Evolutionary conservation across 2,329 filamentous ascomycete species (phyloP), one percentile per base, ranked within the genome.

Genomic region (Arthrobotrys entomopaga): DNA sequence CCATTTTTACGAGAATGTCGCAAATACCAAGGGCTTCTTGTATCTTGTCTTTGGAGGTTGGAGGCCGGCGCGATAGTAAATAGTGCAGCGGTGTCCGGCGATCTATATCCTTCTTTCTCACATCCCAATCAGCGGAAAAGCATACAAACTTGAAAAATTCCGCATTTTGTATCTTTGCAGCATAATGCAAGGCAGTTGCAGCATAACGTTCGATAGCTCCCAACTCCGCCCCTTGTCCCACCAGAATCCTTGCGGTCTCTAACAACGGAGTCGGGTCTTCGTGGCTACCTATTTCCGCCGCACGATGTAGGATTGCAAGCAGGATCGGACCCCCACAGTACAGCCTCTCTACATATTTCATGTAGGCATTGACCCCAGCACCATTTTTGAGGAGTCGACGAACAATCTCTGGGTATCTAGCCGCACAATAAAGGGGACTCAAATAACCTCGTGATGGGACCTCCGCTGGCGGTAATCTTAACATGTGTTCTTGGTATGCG

Each of bases 61-160:
- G 65, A 2, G 22, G 5, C 11, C 2, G 15, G n/a, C 19, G 11
- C 2, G 4, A 4, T n/a, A 69, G 56, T 38, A 69, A 19, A 29
- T 56, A 54, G 24, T 69, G 65, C 15, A 69, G 26, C 5, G 48
- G 56, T 2, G 29, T 69, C 38, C 6, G 26, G 3, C 16, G 1
- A 2, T 10, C 7, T 0, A 0, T 10, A 24, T 61, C 56, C 3
- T 16, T 19, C 1, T 29, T 56, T 8, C 54, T 48, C 10, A 69
- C 49, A 40, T 69, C 65, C 65, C 65, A 69, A 2, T 69, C 65
- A 6, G 48, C 20, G 2, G 65, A 61, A n/a, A 61, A 20, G 4
- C 20, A n/a, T 16, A 69, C 56, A 11, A 69, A 20, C 49, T 69
- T 69, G 34, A 69, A 69, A 29, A 69, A 56, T 24, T 60, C 43